These are phyloP conservation scores for Penicillium antarcticum DNA, from an alignment of 495 filamentous ascomycete genomes.

Conservation along the genomic window DNA sequence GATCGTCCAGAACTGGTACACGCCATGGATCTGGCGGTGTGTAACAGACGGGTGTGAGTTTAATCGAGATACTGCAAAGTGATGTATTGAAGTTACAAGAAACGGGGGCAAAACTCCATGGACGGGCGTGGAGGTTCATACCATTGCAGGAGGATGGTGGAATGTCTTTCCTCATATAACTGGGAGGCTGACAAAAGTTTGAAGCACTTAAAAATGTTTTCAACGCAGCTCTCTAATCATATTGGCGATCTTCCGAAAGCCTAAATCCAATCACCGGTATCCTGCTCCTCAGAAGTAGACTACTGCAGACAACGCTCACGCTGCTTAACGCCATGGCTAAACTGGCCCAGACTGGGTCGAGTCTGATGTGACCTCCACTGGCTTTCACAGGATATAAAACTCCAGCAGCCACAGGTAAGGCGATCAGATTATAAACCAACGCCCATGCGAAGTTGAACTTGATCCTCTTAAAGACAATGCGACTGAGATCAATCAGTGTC, in stretches of 20 bases:
- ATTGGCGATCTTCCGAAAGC: neutral
- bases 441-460: slow-evolving; percentile 73
- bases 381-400: slow-evolving; percentile 54
- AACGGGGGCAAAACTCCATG: too few relatives aligned
- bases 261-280: slow-evolving; percentile 28
- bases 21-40: too few relatives aligned
- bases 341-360: slow-evolving; percentile 66
- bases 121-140: too few relatives aligned
- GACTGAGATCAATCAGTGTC: slow-evolving; percentile 56
- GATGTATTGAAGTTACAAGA: too few relatives aligned
- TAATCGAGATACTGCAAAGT: too few relatives aligned
- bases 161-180: too few relatives aligned
- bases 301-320: slow-evolving; percentile 62
- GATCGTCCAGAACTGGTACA: too few relatives aligned
- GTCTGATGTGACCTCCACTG: slow-evolving; percentile 30
- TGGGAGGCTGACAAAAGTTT: too few relatives aligned
- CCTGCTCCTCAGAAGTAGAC: slow-evolving; percentile 46
- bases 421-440: slow-evolving; percentile 61
- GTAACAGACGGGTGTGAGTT: too few relatives aligned
- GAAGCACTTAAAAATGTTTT: too few relatives aligned
- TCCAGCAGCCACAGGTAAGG: slow-evolving; percentile 64
- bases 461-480: slow-evolving; percentile 59
- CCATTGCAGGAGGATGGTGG: too few relatives aligned
- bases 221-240: too few relatives aligned
- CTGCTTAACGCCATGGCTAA: slow-evolving; percentile 69